A percentile compares a stretch with the other conserved stretches of the same genome.
Evolutionary conservation across 352 stramenopile species (phyloP).

Genomic region (Phytophthora idaei): DNA sequence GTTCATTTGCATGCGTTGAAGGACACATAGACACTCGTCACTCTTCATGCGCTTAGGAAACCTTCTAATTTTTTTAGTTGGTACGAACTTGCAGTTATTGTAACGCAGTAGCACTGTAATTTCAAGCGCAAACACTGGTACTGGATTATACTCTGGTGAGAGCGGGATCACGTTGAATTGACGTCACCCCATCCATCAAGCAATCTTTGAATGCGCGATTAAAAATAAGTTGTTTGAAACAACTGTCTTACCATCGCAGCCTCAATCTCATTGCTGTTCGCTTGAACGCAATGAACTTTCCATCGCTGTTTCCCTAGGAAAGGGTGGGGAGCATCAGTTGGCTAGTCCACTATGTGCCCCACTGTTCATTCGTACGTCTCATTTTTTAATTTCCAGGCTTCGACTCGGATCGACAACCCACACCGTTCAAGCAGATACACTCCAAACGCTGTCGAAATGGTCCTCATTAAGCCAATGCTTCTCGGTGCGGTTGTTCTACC

Average conservation of each 20-base stretch:
- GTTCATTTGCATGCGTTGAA: too few relatives aligned
- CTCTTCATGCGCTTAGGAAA: too few relatives aligned
- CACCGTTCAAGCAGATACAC: background rate
- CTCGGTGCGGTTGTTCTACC: conserved; percentile 8
- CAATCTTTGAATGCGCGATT: background rate
- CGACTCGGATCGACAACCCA: background rate
- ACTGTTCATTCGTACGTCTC: background rate
- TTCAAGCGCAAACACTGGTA: too few relatives aligned
- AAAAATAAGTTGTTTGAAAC: background rate
- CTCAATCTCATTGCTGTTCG: conserved; percentile 3
- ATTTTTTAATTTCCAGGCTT: conserved; percentile 1
- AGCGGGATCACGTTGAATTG: background rate
- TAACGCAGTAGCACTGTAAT: too few relatives aligned
- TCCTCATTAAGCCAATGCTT: conserved; percentile 4
- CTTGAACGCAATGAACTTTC: conserved; percentile 1
- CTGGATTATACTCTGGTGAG: background rate
- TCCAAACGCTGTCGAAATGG: background rate
- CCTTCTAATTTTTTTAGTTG: too few relatives aligned
- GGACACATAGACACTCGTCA: too few relatives aligned
- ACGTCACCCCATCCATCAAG: background rate
- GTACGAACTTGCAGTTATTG: too few relatives aligned
- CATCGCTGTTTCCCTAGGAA: background rate
- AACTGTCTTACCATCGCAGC: background rate
- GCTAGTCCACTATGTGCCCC: background rate
- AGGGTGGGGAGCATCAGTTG: background rate